Evolutionary conservation across 148 eudicot species (phyloP), one percentile per base, ranked within the genome.

Genomic region (Nepenthes mirabilis): DNA sequence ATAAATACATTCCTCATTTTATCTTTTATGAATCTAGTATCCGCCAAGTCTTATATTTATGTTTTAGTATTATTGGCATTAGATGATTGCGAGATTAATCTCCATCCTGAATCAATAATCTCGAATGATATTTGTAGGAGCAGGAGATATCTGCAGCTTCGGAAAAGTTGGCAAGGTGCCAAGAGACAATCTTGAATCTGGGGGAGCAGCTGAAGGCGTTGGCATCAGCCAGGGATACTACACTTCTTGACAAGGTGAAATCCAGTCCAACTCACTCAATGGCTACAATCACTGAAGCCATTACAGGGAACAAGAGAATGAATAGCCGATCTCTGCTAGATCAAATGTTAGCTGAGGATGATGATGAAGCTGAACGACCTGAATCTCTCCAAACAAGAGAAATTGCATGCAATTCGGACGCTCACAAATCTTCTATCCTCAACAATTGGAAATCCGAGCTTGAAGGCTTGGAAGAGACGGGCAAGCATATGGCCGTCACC

Each of bases 121-220:
- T 23, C 34, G 57, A 49, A 58, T 57, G 37, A 34, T 55, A 34
- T 57, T 45, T 80, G 64, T 34, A 91, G 97, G 93, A 81, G 60
- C 60, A 71, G 75, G 96, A 85, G 65, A 74, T 85, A 34, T 57
- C 80, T 36, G 75, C 84, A 67, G 96, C 96, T 60, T 85, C 97
- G 56, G 86, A 91, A 47, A 91, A 82, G 82, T 65, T 88, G 65
- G 96, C 88, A 47, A 85, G 88, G 73, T 88, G 97, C 72, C 94
- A 88, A 77, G 94, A 91, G 69, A 85, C 86, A 61, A 81, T 91
- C 57, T 64, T 76, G 40, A 73, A 85, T 65, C 61, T 91, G n/a
- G 95, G 95, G 56, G 81, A 77, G 82, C 97, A 91, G 71, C 50
- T 91, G 43, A 73, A 80, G 70, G 97, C 84, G 47, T 52, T 91